Conservation (phyloP, 192 early-diverging fungal genomes). For the Backusella australiensis region DNA sequence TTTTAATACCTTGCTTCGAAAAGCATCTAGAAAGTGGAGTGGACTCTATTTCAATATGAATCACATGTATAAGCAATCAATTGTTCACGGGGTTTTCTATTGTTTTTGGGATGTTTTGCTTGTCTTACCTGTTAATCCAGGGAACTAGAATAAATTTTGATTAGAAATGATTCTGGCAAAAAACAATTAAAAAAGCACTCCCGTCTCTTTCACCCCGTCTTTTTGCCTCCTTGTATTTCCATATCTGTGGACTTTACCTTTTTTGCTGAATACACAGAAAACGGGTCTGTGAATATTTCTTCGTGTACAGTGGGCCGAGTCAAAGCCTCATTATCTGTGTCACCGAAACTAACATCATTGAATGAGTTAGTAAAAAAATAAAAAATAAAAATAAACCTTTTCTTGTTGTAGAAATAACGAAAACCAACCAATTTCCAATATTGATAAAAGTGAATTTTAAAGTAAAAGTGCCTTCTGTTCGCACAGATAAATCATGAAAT, state of each 20-base stretch:
- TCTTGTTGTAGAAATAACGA: not conserved
- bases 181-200: not conserved
- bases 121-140: conserved; percentile 71
- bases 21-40: conserved; percentile 8
- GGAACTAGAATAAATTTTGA: conserved; percentile 42
- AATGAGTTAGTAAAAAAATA: not conserved
- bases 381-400: conserved; percentile 19
- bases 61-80: not conserved
- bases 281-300: conserved; percentile 56
- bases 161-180: not conserved
- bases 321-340: conserved; percentile 9
- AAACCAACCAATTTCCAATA: conserved; percentile 23
- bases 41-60: not conserved
- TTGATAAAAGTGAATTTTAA: conserved; percentile 67
- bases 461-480: conserved; percentile 66
- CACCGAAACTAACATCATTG: not conserved
- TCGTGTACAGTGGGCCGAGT: conserved; percentile 44
- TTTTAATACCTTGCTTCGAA: conserved; percentile 16
- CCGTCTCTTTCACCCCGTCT: not conserved
- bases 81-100: not conserved
- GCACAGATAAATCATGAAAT: conserved; percentile 69
- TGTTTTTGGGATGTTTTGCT: not conserved
- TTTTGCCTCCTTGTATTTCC: not conserved
- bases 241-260: conserved; percentile 31
- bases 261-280: conserved; percentile 75